Evolutionary conservation across 2,329 filamentous ascomycete species (phyloP).

Genomic region (Xylariaceae sp.): DNA sequence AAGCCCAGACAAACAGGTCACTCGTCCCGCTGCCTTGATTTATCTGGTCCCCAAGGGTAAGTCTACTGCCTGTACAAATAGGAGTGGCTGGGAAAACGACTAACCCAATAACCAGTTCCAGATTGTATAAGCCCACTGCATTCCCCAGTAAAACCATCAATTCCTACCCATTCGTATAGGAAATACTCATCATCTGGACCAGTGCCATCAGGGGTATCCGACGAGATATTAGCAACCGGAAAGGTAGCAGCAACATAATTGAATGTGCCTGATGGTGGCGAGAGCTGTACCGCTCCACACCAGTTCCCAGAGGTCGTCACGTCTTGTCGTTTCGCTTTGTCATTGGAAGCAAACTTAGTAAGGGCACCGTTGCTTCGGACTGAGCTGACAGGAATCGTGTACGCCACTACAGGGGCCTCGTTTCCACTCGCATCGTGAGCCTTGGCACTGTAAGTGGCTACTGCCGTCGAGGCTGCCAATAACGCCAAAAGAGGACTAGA

Average conservation of each 20-base stretch:
- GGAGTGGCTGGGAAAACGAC: not conserved
- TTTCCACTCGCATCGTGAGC: slow-evolving; percentile 3
- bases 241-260: not conserved
- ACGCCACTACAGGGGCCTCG: not conserved
- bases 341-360: not conserved
- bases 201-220: not conserved
- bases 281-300: not conserved
- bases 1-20: not conserved
- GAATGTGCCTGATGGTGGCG: not conserved
- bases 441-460: slow-evolving; percentile 1
- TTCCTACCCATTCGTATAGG: not conserved
- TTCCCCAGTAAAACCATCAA: not conserved
- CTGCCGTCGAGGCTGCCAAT: not conserved
- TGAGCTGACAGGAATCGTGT: not conserved
- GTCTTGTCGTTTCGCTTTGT: not conserved
- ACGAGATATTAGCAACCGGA: not conserved
- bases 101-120: not conserved
- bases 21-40: not conserved
- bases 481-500: not conserved
- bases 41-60: not conserved
- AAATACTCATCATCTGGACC: not conserved
- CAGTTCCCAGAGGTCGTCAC: not conserved
- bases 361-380: not conserved
- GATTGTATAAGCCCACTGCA: not conserved
- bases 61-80: not conserved